A percentile compares a stretch with the other conserved stretches of the same genome.
phyloP scores from a whole-genome alignment of 2,329 filamentous ascomycete species.

The Mycosphaerella sp. region DNA sequence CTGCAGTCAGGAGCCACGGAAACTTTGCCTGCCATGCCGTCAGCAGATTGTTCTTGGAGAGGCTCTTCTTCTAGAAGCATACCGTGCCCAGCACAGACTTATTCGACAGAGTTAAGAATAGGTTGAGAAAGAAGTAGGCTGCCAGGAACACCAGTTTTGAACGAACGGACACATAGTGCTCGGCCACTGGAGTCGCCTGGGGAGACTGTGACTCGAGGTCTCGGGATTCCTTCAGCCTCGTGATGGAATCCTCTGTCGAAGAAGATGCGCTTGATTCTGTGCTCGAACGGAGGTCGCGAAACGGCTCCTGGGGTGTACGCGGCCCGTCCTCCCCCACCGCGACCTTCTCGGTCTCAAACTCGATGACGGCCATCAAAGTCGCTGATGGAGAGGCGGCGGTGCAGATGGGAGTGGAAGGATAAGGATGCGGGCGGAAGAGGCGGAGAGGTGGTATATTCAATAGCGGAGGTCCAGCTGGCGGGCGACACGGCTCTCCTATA shows the following conservation, averaged over 20 bases:
- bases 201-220: conserved; percentile 10
- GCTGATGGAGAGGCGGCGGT: neutral
- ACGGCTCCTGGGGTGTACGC: conserved; percentile 1
- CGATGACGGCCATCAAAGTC: neutral
- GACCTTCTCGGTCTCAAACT: conserved; percentile 4
- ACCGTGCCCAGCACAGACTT: conserved; percentile 49
- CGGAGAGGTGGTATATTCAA: neutral
- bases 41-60: neutral
- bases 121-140: conserved; percentile 47
- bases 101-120: conserved; percentile 52
- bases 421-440: neutral
- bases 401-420: neutral
- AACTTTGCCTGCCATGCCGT: conserved; percentile 44
- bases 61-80: neutral
- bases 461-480: neutral
- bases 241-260: conserved; percentile 1
- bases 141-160: conserved; percentile 25
- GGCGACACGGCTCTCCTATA: no score
- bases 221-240: neutral
- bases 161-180: conserved; percentile 20
- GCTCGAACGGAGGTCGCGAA: conserved; percentile 9
- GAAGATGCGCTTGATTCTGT: conserved; percentile 8
- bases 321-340: neutral
- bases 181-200: conserved; percentile 11
- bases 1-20: conserved; percentile 55